A percentile compares a stretch with the other conserved stretches of the same genome.
Evolutionary conservation across 352 stramenopile genomes (phyloP).

Genomic region (Aphanomyces cochlioides): DNA sequence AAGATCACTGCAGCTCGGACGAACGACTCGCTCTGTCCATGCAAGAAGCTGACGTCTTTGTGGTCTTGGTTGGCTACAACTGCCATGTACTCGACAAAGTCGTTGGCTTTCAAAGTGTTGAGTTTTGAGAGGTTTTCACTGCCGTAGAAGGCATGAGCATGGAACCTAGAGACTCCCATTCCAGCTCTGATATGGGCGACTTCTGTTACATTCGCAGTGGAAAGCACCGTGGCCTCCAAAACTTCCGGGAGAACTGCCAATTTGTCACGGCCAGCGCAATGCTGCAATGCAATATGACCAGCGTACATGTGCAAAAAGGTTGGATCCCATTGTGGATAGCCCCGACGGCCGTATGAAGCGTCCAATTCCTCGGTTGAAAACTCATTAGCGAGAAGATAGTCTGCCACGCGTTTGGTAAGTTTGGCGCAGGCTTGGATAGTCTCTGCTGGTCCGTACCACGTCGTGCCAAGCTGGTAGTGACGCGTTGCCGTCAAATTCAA

Average conservation of each 20-base stretch:
- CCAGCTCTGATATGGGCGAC: background rate
- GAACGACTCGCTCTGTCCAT: background rate
- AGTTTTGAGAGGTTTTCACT: background rate
- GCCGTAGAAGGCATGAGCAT: background rate
- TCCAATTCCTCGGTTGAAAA: slow-evolving; percentile 1
- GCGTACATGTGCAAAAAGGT: background rate
- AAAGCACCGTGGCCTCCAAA: background rate
- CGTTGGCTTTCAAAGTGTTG: background rate
- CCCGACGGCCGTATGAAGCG: background rate
- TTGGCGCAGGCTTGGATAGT: background rate
- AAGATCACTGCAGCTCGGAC: slow-evolving; percentile 1
- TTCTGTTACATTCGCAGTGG: too few relatives aligned
- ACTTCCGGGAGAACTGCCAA: background rate
- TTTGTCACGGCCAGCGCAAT: background rate
- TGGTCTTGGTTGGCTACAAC: background rate
- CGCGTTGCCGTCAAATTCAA: background rate
- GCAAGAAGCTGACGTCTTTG: background rate
- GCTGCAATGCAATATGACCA: background rate
- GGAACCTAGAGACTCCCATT: background rate
- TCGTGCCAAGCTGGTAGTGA: slow-evolving; percentile 10
- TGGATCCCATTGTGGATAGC: slow-evolving; percentile 14
- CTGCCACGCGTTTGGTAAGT: background rate
- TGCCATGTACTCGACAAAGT: background rate
- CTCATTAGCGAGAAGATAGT: background rate
- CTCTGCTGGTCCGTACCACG: slow-evolving; percentile 11